Conservation (phyloP, 495 filamentous ascomycete genomes). For the Penicillium cinerascens region DNA sequence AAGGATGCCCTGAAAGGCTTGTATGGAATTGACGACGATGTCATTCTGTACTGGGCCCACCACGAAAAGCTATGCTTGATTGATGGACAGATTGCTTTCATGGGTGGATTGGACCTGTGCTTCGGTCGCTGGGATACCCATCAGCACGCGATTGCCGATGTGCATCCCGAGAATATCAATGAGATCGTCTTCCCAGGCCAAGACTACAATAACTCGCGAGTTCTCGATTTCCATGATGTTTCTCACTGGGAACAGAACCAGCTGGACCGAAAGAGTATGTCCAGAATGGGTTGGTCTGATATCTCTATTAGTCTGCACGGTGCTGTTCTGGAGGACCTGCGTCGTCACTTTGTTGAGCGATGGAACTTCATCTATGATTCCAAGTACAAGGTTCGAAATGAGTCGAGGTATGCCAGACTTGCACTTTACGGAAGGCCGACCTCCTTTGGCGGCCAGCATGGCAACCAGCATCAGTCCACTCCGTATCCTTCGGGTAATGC, state of each 20-base stretch:
- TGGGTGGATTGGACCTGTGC: slow-evolving; percentile 68
- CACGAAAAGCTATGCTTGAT: slow-evolving; percentile 91
- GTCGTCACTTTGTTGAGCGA: slow-evolving; percentile 75
- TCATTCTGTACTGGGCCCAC: slow-evolving; percentile 91
- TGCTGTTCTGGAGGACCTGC: slow-evolving; percentile 72
- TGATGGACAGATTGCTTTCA: slow-evolving; percentile 79
- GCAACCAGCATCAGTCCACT: slow-evolving; percentile 18
- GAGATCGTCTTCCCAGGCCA: slow-evolving; percentile 82
- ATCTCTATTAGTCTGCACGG: slow-evolving; percentile 79
- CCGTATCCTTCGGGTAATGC: slow-evolving; percentile 11
- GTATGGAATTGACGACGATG: slow-evolving; percentile 76
- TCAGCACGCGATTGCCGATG: slow-evolving; percentile 79
- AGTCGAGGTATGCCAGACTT: slow-evolving; percentile 59
- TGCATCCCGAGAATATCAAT: slow-evolving; percentile 73
- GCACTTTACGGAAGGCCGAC: slow-evolving; percentile 32
- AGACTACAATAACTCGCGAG: slow-evolving; percentile 89
- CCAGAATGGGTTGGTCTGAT: slow-evolving; percentile 94
- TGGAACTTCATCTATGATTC: slow-evolving; percentile 91
- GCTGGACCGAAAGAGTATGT: slow-evolving; percentile 71
- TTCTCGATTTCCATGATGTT: slow-evolving; percentile 86
- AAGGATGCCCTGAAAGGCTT: slow-evolving; percentile 66
- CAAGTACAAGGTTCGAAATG: slow-evolving; percentile 70
- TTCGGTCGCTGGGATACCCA: slow-evolving; percentile 64
- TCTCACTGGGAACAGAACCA: slow-evolving; percentile 82
- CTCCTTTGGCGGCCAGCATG: slow-evolving; percentile 17